Evolutionary conservation across 257 asterid genomes (phyloP), one percentile per base, ranked within the genome.

Genomic region (Solanum bulbocastanum): DNA sequence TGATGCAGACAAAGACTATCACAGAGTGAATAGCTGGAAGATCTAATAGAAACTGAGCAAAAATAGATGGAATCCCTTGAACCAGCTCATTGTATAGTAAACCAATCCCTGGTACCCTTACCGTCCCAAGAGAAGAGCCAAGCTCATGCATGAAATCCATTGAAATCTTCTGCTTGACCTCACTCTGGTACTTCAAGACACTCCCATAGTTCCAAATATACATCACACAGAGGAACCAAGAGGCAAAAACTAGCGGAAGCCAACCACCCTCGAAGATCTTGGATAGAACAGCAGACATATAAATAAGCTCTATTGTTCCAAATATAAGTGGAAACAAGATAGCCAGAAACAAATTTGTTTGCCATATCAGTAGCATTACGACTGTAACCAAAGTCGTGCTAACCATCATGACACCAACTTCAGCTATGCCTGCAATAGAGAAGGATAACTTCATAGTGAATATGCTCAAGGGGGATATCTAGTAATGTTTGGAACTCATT

Each of bases 331-430:
- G 98, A 91, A 97, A 97, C 69, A 91, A 90, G 2, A 97, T 81
- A 39, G 99, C 99, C 40, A 95, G 74, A 81, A 94, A 68, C 85
- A 96, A 85, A 91, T 95, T 95, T 0, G 95, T 94, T 88, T 92
- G 98, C 99, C 99, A 97, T 86, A 97, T 96, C 40, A 97, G 93
- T 87, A 97, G 94, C 99, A 97, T 97, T 8, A 97, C 98, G 23
- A 97, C 94, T 1, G 99, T 97, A 85, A 97, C 98, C 88, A 97
- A 90, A 14, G 93, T 83, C 3, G 99, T 97, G 94, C 98, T 97
- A 16, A 96, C 99, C 3, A 97, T 88, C 99, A 97, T 97, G 46
- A 97, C 99, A 12, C 98, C 98, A 35, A 97, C 98, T 90, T 96
- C 99, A 82, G 99, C 99, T 78, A 96, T 95, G 90, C 99, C 99